phyloP scores from a whole-genome alignment of 1,284 basidiomycete genomes.

The Ceratobasidium sp. region DNA sequence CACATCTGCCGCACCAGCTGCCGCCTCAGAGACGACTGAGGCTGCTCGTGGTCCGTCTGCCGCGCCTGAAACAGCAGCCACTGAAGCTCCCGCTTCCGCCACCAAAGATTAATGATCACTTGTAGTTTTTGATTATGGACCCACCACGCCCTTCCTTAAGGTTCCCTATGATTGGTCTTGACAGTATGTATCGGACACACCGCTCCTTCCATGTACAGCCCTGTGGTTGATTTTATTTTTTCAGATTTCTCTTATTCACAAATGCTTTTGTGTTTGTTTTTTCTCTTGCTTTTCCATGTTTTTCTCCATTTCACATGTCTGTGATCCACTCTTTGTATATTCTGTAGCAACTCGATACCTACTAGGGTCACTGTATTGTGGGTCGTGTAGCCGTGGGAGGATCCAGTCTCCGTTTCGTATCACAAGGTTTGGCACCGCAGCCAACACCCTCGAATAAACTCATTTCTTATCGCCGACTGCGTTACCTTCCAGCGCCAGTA shows the following conservation, averaged over 20 bases:
- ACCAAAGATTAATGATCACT: constrained; percentile 28
- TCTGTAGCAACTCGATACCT: constrained; percentile 33
- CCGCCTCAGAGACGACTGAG: not conserved
- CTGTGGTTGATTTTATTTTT: constrained; percentile 2
- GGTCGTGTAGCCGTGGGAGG: constrained; percentile 20
- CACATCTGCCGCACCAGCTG: not conserved
- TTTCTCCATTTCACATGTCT: constrained; percentile 37
- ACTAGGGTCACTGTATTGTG: constrained; percentile 29
- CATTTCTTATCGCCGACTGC: constrained; percentile 22
- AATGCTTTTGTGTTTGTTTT: constrained; percentile 30
- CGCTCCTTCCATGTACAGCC: constrained; percentile 25
- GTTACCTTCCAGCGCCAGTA: not conserved
- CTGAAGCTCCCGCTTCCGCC: constrained; percentile 15
- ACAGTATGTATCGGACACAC: constrained; percentile 37
- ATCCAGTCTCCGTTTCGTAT: not conserved
- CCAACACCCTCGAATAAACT: not conserved
- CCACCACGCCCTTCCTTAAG: constrained; percentile 22
- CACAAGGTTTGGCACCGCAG: not conserved
- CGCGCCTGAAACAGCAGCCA: constrained; percentile 5
- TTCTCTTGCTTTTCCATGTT: constrained; percentile 16
- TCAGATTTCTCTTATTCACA: constrained; percentile 8
- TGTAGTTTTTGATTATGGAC: constrained; percentile 28
- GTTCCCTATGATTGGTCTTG: constrained; percentile 24
- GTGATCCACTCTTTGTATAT: constrained; percentile 35
- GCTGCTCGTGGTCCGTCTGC: constrained; percentile 3